A percentile compares a stretch with the other conserved stretches of the same genome.
Conservation (phyloP, 225 moss, liverwort and hornwort genomes). For the Rhytidiadelphus loreus region DNA sequence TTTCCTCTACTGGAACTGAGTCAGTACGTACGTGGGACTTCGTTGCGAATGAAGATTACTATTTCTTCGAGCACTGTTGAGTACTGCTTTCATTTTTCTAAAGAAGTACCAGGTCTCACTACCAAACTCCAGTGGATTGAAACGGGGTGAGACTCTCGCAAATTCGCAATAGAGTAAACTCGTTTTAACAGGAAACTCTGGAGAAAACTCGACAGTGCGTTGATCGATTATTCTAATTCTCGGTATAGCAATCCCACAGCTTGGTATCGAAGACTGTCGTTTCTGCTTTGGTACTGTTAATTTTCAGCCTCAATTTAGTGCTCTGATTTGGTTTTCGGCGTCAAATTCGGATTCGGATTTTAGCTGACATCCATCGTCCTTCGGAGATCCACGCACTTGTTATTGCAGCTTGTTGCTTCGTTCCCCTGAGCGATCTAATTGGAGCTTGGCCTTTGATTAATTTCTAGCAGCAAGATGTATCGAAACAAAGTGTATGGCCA, state of each 20-base stretch:
- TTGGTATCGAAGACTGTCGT: background rate
- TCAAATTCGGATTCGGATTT: background rate
- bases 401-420: background rate
- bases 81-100: background rate
- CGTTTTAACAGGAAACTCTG: background rate
- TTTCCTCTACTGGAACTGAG: background rate
- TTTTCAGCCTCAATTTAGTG: background rate
- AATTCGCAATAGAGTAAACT: background rate
- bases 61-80: background rate
- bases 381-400: background rate
- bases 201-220: background rate
- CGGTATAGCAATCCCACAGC: background rate
- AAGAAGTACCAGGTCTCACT: background rate
- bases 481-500: conserved; percentile 53
- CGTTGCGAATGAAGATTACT: conserved; percentile 16
- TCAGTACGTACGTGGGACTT: background rate
- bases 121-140: background rate
- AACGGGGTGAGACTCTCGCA: background rate
- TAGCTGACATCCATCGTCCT: background rate
- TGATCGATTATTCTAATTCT: background rate
- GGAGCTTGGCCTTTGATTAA: background rate
- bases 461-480: conserved; percentile 22
- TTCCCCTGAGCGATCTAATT: background rate
- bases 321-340: background rate
- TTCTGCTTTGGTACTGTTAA: background rate